These are phyloP conservation scores for Aspergillus cristatus DNA, from an alignment of 495 filamentous ascomycete genomes.

Conservation along the genomic window DNA sequence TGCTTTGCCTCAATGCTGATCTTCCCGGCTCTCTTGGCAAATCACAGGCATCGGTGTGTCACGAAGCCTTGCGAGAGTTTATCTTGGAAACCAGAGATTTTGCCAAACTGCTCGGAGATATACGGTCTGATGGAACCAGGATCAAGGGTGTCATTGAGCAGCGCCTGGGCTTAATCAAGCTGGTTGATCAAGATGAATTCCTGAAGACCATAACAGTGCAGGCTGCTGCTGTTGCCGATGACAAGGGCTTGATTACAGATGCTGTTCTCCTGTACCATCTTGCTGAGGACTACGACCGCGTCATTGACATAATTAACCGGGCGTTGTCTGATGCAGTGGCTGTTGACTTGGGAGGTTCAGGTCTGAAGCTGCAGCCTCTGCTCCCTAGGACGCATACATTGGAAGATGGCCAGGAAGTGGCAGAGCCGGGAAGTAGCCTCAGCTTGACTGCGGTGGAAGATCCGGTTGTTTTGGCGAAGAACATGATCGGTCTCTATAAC, in stretches of 20 bases:
- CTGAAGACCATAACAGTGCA: conserved; percentile 78
- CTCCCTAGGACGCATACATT: conserved; percentile 45
- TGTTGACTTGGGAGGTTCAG: conserved; percentile 68
- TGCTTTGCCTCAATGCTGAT: conserved; percentile 90
- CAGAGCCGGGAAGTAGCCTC: conserved; percentile 49
- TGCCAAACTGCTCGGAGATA: conserved; percentile 85
- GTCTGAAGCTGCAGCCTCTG: conserved; percentile 65
- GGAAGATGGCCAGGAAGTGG: conserved; percentile 17
- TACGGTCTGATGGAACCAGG: conserved; percentile 68
- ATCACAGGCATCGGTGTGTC: conserved; percentile 72
- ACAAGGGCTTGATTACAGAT: conserved; percentile 85
- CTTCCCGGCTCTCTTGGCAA: conserved; percentile 62
- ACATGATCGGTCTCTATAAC: conserved; percentile 75
- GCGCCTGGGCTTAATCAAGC: conserved; percentile 72
- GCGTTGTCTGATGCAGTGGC: conserved; percentile 82
- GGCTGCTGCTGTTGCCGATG: conserved; percentile 84
- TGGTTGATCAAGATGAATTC: conserved; percentile 72
- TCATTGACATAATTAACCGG: conserved; percentile 78
- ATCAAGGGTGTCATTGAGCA: conserved; percentile 83
- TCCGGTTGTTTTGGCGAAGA: conserved; percentile 64
- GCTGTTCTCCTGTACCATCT: conserved; percentile 91
- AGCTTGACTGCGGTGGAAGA: conserved; percentile 83
- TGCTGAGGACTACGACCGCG: conserved; percentile 87
- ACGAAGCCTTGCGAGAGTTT: conserved; percentile 90
- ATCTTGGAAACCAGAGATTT: conserved; percentile 92